Evolutionary conservation across 163 green algal genomes (phyloP).

Genomic region (Scenedesmus sp.): DNA sequence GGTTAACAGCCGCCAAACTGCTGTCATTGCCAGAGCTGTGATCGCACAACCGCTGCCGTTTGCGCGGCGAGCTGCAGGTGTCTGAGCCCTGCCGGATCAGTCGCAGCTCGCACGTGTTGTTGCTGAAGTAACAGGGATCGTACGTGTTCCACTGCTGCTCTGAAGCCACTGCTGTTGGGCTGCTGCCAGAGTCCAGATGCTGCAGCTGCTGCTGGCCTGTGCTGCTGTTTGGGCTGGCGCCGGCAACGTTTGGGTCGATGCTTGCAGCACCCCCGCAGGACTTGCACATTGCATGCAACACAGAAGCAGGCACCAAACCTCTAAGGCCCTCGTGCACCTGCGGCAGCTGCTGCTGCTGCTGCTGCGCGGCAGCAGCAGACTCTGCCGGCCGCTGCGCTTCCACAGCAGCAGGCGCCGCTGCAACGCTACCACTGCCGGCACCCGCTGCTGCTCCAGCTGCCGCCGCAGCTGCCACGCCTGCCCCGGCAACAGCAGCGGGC

Average conservation of each 20-base stretch:
- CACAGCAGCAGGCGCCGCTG: not conserved
- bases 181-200: not conserved
- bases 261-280: conserved; percentile 5
- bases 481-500: not conserved
- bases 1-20: conserved; percentile 22
- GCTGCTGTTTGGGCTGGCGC: not conserved
- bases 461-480: not conserved
- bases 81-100: conserved; percentile 9
- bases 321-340: not conserved
- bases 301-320: conserved; percentile 27
- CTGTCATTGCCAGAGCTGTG: not conserved
- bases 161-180: not conserved
- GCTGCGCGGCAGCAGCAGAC: not conserved
- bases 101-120: conserved; percentile 49
- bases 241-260: not conserved
- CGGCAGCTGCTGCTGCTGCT: conserved; percentile 1
- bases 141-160: conserved; percentile 16
- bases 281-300: conserved; percentile 24
- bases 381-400: not conserved
- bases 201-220: conserved; percentile 16
- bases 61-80: conserved; percentile 36
- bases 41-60: conserved; percentile 33
- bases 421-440: not conserved
- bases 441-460: too few species aligned
- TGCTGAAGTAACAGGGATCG: conserved; percentile 45